Evolutionary conservation across 768 basidiomycete genomes (phyloP), one percentile per base, ranked within the genome.

Genomic region (Dentipellis sp.): DNA sequence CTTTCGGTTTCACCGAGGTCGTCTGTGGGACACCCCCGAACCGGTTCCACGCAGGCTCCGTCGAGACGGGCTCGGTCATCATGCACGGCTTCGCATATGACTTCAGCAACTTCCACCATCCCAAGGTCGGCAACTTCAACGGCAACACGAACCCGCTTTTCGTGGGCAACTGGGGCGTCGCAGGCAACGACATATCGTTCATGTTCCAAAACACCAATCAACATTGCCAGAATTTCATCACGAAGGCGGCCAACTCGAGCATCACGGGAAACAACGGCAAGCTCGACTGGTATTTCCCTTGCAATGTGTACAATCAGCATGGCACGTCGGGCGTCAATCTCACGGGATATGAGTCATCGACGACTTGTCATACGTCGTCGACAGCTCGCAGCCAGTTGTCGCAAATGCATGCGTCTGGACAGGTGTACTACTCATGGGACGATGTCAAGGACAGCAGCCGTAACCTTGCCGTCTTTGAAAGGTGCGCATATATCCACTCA

Each of bases 231-330:
- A 81, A 80, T 8, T 64, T 92, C 66, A 86, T 99, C 64, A 86
- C 81, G 3, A 81, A 83, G 60, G 80, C 89, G 6, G 62, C 75
- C 29, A 83, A 79, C 47, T 88, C 88, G 7, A 79, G 78, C 55
- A 95, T 97, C 64, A 75, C 81, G 3, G 80, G 81, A 36, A 78
- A 67, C 7, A 82, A 82, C 35, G 71, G 74, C 51, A 66, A 74
- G 49, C 69, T 93, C 64, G 88, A 91, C 59, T 98, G 94, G 94
- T 97, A 97, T 69, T 97, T 98, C 72, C 97, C 97, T 1, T 99
- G 97, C 77, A 98, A 99, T 65, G 72, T 95, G 47, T 87, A 77
- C 73, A 78, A 82, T 62, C 94, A 94, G 71, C 76, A 75, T 60
- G 83, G 85, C 5, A 81, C 67, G 10, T 71, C 73, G 3, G 72